Evolutionary conservation across 306 rosid genomes (phyloP), one percentile per base, ranked within the genome.

Genomic region (Ammopiptanthus mongolicus): DNA sequence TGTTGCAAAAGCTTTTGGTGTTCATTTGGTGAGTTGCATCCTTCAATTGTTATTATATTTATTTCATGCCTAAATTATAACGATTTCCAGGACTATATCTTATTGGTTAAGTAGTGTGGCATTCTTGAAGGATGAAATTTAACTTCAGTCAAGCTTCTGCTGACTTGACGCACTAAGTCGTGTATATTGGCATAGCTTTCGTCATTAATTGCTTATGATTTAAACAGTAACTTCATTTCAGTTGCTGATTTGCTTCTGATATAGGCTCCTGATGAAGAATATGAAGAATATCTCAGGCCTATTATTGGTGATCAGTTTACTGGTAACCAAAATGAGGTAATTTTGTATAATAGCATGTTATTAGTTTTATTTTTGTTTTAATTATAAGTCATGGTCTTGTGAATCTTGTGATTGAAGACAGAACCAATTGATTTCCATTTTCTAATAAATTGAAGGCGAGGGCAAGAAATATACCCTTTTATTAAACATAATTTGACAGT

Each of bases 241-340:
- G 55, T 31, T 65, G 75, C 39, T 72, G 28, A 55, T 70, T 70
- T 67, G 51, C 70, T 75, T 74, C 66, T 50, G 1, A 31, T 78
- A 79, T 73, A 95, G 98, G 98, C 97, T 79, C 98, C 98, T 70
- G 98, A 91, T 82, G 98, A 95, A 86, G 95, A 90, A 84, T 95
- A 90, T 81, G 93, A 90, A 80, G 98, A 95, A 84, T 91, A 91
- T 85, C 91, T 95, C 39, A 75, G 98, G 87, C 89, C 88, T 72
- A 88, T 82, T 80, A 87, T 87, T 61, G 90, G 97, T 76, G 87
- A 90, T 65, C 96, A 90, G 29, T 88, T 96, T 76, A 89, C 81
- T 34, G 91, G 93, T 36, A 91, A 95, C 66, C 74, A 91, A 9
- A 91, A 95, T 65, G 93, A 91, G 97, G 98, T 94, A 87, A 69